phyloP scores from a whole-genome alignment of 1,139 yeast species.

The Magnusiomyces fungicola region DNA sequence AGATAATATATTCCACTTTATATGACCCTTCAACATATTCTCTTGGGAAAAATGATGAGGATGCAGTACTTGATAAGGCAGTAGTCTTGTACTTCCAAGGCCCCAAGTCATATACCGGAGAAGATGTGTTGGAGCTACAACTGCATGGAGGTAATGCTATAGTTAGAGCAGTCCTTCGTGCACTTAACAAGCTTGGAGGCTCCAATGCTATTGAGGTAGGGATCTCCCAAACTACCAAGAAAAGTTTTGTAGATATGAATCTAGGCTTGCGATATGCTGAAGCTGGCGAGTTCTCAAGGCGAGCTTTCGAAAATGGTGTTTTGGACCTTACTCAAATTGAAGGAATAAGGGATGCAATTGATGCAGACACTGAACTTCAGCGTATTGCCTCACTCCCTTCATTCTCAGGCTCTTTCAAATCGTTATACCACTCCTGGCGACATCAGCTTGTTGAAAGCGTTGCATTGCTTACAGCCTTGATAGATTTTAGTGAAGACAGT shows the following conservation, averaged over 20 bases:
- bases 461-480: conserved; percentile 76
- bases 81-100: conserved; percentile 58
- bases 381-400: conserved; percentile 67
- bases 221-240: conserved; percentile 12
- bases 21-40: conserved; percentile 28
- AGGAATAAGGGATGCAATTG: conserved; percentile 81
- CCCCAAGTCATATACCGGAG: conserved; percentile 91
- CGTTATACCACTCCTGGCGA: conserved; percentile 60
- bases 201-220: conserved; percentile 30
- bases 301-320: conserved; percentile 72
- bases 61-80: conserved; percentile 63
- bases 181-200: conserved; percentile 25
- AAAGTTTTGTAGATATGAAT: not conserved
- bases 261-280: conserved; percentile 65
- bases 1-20: conserved; percentile 45
- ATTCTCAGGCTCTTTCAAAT: conserved; percentile 59
- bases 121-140: conserved; percentile 79
- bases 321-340: conserved; percentile 76
- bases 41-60: conserved; percentile 15
- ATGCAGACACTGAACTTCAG: conserved; percentile 91
- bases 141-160: conserved; percentile 93
- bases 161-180: conserved; percentile 54
- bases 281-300: conserved; percentile 82
- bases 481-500: conserved; percentile 88
- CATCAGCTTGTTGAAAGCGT: conserved; percentile 52